Evolutionary conservation across 345 rosid genomes (phyloP).

Genomic region (Leavenworthia alabamica): DNA sequence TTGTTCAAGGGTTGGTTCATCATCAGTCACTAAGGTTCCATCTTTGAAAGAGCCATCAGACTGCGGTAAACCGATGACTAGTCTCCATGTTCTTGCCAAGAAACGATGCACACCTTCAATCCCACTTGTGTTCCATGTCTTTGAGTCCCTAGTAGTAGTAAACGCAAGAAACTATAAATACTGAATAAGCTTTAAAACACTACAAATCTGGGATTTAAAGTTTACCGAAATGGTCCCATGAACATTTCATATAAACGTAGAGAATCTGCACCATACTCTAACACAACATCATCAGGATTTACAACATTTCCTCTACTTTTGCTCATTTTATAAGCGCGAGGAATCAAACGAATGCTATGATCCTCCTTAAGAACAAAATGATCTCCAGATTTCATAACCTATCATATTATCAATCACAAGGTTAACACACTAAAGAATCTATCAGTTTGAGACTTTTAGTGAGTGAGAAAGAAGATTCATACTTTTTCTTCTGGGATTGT

Average conservation of each 20-base stretch:
- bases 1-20: slow-evolving; percentile 65
- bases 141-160: slow-evolving; percentile 58
- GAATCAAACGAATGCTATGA: slow-evolving; percentile 48
- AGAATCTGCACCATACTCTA: slow-evolving; percentile 93
- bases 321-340: slow-evolving; percentile 92
- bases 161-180: not conserved
- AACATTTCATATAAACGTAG: slow-evolving; percentile 94
- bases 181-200: not conserved
- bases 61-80: slow-evolving; percentile 62
- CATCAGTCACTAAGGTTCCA: slow-evolving; percentile 54
- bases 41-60: slow-evolving; percentile 51
- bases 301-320: slow-evolving; percentile 97
- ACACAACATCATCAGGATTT: slow-evolving; percentile 83
- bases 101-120: slow-evolving; percentile 94
- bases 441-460: slow-evolving; percentile 15
- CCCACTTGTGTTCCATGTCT: slow-evolving; percentile 93
- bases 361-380: slow-evolving; percentile 62
- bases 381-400: slow-evolving; percentile 80
- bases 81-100: slow-evolving; percentile 84
- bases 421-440: not conserved
- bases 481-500: slow-evolving; percentile 62
- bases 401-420: not conserved
- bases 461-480: slow-evolving; percentile 24
- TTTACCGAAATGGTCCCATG: slow-evolving; percentile 96
- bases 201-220: not conserved